Conservation (phyloP, 208 protist species). For the Vickermania ingenoplastis region DNA sequence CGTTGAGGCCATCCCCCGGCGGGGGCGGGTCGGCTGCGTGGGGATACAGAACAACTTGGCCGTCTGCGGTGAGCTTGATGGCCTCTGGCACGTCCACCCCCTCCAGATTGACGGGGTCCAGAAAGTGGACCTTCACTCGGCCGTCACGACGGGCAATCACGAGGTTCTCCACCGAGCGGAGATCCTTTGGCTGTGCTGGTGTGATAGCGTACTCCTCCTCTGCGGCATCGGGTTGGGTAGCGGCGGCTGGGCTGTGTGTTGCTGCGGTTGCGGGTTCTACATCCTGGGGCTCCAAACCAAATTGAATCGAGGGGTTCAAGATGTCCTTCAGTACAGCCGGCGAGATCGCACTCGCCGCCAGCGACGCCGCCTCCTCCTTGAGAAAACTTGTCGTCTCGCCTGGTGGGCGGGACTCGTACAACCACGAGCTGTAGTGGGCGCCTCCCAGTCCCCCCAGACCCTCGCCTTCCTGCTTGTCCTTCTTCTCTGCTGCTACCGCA, state of each 20-base stretch:
- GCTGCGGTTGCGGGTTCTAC: too few relatives aligned
- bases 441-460: not conserved
- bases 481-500: constrained; percentile 9
- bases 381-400: constrained; percentile 3
- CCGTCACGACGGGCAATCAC: constrained; percentile 46
- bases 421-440: constrained; percentile 6
- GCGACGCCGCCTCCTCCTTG: constrained; percentile 38
- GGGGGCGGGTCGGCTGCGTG: constrained; percentile 21
- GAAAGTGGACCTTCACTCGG: constrained; percentile 50
- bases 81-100: constrained; percentile 49
- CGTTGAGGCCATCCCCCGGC: constrained; percentile 34
- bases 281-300: constrained; percentile 9
- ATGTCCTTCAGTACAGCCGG: constrained; percentile 53
- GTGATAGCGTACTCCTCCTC: not conserved
- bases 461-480: constrained; percentile 5
- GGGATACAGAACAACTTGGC: constrained; percentile 51
- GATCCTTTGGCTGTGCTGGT: constrained; percentile 14
- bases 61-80: constrained; percentile 37
- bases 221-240: constrained; percentile 5
- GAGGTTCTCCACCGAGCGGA: constrained; percentile 48
- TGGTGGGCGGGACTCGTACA: constrained; percentile 5
- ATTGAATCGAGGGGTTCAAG: constrained; percentile 26
- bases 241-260: too few relatives aligned
- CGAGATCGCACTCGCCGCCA: constrained; percentile 39
- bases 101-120: constrained; percentile 77